These are phyloP conservation scores for Picochlorum costavermella DNA, from an alignment of 139 green algal species.

Conservation along the genomic window DNA sequence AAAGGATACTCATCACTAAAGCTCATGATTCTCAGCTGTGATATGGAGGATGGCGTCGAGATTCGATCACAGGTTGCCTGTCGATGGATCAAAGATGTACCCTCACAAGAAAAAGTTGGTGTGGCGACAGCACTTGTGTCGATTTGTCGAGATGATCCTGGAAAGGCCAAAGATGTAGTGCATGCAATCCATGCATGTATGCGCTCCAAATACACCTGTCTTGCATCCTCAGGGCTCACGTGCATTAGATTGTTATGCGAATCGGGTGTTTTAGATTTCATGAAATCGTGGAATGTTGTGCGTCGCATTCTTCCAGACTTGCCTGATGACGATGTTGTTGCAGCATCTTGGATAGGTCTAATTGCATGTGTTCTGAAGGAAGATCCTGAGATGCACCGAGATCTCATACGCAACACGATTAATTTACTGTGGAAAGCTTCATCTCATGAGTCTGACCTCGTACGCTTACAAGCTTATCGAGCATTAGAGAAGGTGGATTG, in stretches of 20 bases:
- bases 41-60: too few species aligned
- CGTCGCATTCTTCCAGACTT: slow-evolving; percentile 24
- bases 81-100: background rate
- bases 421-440: slow-evolving; percentile 28
- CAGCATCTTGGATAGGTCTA: slow-evolving; percentile 35
- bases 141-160: slow-evolving; percentile 18
- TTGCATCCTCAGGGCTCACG: slow-evolving; percentile 31
- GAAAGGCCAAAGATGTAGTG: slow-evolving; percentile 36
- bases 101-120: background rate
- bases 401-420: slow-evolving; percentile 15
- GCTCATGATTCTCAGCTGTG: too few species aligned
- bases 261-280: slow-evolving; percentile 52
- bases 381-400: slow-evolving; percentile 27
- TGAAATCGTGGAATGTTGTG: slow-evolving; percentile 43
- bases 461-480: slow-evolving; percentile 29
- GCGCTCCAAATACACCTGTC: slow-evolving; percentile 3
- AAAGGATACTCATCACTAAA: slow-evolving; percentile 20
- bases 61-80: too few species aligned
- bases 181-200: slow-evolving; percentile 15
- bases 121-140: slow-evolving; percentile 27
- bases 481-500: slow-evolving; percentile 29
- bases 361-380: slow-evolving; percentile 17
- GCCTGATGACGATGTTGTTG: slow-evolving; percentile 23
- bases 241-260: slow-evolving; percentile 32
- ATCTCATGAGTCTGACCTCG: slow-evolving; percentile 7